Evolutionary conservation across 2,329 filamentous ascomycete genomes (phyloP), one percentile per base, ranked within the genome.

Genomic region (Paraconiothyrium sp.): DNA sequence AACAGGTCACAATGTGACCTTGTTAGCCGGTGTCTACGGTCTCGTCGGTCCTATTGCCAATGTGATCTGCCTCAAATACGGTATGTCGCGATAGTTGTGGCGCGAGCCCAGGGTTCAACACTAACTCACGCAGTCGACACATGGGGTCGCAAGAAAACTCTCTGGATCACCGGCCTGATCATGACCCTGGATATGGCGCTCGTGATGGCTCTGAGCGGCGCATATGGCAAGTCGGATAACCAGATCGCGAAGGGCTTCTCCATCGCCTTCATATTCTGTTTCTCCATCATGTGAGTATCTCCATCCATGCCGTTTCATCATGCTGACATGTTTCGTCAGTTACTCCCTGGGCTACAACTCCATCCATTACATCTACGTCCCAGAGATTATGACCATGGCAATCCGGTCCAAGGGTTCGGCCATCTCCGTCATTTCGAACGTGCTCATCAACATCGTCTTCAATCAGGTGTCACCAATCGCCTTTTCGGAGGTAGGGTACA

Each of bases 311-410:
- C 41, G 8, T 44, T n/a, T 32, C 47, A 50, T n/a, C 9, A 50
- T 50, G 24, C 47, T 50, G 32, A 50, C 24, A 10, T 14, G 8
- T 30, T 9, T 9, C 4, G 27, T 16, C 20, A 64, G 59, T 54
- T 75, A 73, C 47, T 61, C 67, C 9, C 72, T 67, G 54, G 72
- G 72, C 35, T 74, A 71, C 65, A 74, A 73, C 13, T 69, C 70
- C 14, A 64, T 75, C 10, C 72, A 74, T 50, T 73, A 68, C 2
- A 67, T 76, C 27, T 76, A 74, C 58, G 62, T 70, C n/a, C 69
- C 72, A 5, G 73, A 76, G 39, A 71, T 68, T 59, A 66, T 76
- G 43, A 65, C 71, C 48, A 73, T 70, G 61, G 60, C 66, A 13
- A 73, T 71, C 13, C 67, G 73, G 20, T 72, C 73, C 20, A 74